These are phyloP conservation scores for Rosa chinensis DNA, from an alignment of 306 rosid genomes.

Conservation along the genomic window DNA sequence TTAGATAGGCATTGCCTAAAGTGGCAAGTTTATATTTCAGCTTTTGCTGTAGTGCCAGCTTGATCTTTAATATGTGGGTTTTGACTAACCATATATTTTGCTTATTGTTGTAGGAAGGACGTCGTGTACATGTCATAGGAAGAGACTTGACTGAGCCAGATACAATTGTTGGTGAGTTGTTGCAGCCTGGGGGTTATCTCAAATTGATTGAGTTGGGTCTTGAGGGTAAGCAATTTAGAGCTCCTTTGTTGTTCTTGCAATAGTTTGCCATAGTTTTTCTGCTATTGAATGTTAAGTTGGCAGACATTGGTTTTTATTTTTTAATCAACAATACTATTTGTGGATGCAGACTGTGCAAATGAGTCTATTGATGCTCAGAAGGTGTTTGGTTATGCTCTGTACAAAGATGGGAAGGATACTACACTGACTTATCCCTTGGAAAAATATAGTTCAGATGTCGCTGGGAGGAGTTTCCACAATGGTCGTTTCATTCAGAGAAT, in stretches of 20 bases:
- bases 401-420: slow-evolving; percentile 60
- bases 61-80: not conserved
- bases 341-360: slow-evolving; percentile 62
- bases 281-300: not conserved
- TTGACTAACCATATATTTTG: not conserved
- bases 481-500: slow-evolving; percentile 80
- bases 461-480: slow-evolving; percentile 84
- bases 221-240: slow-evolving; percentile 47
- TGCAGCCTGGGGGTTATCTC: slow-evolving; percentile 91
- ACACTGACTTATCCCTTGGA: slow-evolving; percentile 68
- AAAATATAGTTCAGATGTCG: slow-evolving; percentile 41
- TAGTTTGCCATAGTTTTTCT: not conserved
- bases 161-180: slow-evolving; percentile 80
- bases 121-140: slow-evolving; percentile 66
- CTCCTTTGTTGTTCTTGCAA: too few species aligned
- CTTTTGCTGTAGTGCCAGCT: not conserved
- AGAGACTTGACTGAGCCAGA: slow-evolving; percentile 82
- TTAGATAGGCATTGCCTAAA: too few species aligned
- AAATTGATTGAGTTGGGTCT: slow-evolving; percentile 70
- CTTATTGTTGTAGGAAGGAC: slow-evolving; percentile 57
- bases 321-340: not conserved
- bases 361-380: slow-evolving; percentile 68
- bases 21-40: not conserved
- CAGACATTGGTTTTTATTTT: not conserved
- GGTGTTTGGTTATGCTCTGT: slow-evolving; percentile 80